A percentile compares a stretch with the other conserved stretches of the same genome.
These are phyloP conservation scores for Puccinia polysora DNA, from an alignment of 1,284 basidiomycete species.

Conservation along the genomic window DNA sequence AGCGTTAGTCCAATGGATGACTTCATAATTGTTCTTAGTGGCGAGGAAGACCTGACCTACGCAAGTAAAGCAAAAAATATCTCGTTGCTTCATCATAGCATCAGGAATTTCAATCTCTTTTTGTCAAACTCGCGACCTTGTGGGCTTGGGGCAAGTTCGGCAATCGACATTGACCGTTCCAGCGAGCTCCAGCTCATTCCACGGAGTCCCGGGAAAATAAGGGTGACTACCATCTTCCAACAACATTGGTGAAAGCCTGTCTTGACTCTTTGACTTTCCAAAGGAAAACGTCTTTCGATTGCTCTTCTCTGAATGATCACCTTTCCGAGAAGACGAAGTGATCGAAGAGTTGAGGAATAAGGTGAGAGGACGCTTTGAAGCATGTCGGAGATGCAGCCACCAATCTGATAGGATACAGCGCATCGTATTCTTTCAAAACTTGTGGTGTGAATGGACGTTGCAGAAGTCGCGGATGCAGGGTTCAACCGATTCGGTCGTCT, in stretches of 20 bases:
- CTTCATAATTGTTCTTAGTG: no score
- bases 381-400: background rate
- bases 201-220: conserved; percentile 29
- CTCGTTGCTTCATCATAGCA: no score
- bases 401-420: background rate
- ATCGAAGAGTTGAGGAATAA: background rate
- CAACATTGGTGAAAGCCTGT: background rate
- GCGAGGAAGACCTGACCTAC: no score
- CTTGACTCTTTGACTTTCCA: background rate
- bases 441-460: no score
- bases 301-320: background rate
- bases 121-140: no score
- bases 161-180: background rate
- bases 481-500: no score
- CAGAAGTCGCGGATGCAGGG: no score
- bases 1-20: no score
- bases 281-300: background rate
- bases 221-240: conserved; percentile 31
- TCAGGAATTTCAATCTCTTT: no score
- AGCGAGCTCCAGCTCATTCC: conserved; percentile 19
- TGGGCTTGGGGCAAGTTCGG: background rate
- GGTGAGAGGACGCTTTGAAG: background rate
- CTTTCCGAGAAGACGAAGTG: background rate
- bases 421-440: no score
- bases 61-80: no score